Evolutionary conservation across 768 basidiomycete genomes (phyloP).

Genomic region (Mycena galericulata): DNA sequence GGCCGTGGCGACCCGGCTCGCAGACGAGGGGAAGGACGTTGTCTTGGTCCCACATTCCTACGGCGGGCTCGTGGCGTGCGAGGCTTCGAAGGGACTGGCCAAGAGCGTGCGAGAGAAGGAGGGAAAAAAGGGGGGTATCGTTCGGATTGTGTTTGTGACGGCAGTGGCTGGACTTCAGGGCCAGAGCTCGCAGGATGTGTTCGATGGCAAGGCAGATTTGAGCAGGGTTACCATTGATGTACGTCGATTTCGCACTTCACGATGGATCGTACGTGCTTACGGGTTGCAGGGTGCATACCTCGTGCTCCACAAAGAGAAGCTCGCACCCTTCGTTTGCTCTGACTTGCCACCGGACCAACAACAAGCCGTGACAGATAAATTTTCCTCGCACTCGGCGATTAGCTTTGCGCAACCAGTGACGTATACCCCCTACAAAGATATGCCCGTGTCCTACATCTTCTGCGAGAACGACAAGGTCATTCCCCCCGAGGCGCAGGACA

Average conservation of each 20-base stretch:
- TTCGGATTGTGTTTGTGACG: conserved; percentile 3
- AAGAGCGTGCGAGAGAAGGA: conserved; percentile 7
- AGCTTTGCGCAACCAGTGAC: not conserved
- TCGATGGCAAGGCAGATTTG: not conserved
- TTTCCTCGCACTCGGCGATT: no score
- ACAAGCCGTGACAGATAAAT: not conserved
- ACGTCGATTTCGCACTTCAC: not conserved
- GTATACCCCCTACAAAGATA: conserved; percentile 15
- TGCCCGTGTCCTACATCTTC: conserved; percentile 4
- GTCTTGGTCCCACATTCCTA: conserved; percentile 11
- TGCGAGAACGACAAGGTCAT: conserved; percentile 6
- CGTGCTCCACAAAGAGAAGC: not conserved
- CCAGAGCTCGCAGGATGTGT: not conserved
- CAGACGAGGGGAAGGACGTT: conserved; percentile 18
- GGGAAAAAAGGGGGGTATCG: not conserved
- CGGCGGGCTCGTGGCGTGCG: conserved; percentile 11
- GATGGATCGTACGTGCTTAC: not conserved
- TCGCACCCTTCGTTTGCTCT: not conserved
- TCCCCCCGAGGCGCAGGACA: not conserved
- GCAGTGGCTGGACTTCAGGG: not conserved
- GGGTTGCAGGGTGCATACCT: conserved; percentile 1
- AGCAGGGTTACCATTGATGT: not conserved
- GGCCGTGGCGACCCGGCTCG: not conserved
- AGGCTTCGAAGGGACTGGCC: conserved; percentile 1
- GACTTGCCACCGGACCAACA: not conserved